Conservation (phyloP, 2,329 filamentous ascomycete species). For the Alternaria sp. region DNA sequence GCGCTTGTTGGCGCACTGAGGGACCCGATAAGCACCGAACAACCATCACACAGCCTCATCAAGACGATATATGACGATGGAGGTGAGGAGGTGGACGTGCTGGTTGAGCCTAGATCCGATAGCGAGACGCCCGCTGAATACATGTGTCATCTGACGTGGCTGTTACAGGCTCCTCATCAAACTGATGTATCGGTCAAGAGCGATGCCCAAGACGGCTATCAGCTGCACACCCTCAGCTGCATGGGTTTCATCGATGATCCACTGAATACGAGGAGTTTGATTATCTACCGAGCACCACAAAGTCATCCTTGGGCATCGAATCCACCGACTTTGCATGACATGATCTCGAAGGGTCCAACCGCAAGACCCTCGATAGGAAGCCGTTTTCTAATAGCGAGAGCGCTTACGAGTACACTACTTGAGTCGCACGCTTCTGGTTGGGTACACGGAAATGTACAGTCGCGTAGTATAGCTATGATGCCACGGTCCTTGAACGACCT, state of each 20-base stretch:
- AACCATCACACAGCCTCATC: conserved; percentile 6
- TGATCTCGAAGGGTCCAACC: conserved; percentile 14
- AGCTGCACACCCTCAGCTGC: conserved; percentile 22
- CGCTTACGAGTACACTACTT: conserved; percentile 19
- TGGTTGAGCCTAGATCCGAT: conserved; percentile 79
- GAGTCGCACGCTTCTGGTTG: conserved; percentile 22
- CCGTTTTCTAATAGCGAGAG: conserved; percentile 19
- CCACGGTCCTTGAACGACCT: conserved; percentile 17
- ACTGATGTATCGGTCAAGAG: conserved; percentile 7
- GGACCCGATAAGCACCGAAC: conserved; percentile 3
- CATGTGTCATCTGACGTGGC: conserved; percentile 26
- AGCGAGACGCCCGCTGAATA: conserved; percentile 46
- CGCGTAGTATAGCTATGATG: conserved; percentile 20
- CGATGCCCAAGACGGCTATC: conserved; percentile 13
- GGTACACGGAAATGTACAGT: conserved; percentile 24
- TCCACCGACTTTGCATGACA: conserved; percentile 18
- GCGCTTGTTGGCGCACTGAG: conserved; percentile 20
- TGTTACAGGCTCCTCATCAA: conserved; percentile 18
- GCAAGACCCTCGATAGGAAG: conserved; percentile 11
- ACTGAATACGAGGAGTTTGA: conserved; percentile 16
- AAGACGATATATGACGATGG: conserved; percentile 25
- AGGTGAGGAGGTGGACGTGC: conserved; percentile 19
- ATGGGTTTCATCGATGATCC: conserved; percentile 28
- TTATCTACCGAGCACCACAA: conserved; percentile 21
- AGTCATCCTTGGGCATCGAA: conserved; percentile 23